Base-by-base conservation (phyloP, 2,329 filamentous ascomycete species). In the Chlorencoelia australis region DNA sequence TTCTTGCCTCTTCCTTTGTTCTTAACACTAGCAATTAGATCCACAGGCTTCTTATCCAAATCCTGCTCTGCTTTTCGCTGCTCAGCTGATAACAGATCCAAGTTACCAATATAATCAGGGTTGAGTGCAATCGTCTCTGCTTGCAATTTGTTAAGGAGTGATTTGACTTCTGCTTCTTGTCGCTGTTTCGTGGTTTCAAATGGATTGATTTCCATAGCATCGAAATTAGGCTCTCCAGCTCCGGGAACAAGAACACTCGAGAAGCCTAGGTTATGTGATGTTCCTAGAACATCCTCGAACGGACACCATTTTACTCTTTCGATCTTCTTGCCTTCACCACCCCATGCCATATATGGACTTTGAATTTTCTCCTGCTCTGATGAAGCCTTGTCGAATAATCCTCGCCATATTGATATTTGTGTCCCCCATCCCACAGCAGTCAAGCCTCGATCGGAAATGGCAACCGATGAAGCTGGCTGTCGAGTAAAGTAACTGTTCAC, bases 91-190 rank as follows among this genome's bases (percentile, higher is more conserved):
- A 83, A 74, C 39, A 87, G 67, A 57, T 98, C 88, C 20, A 98
- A 69, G 49, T 79, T 85, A 37, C 91, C 91, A 51, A 98, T 76
- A 56, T 87, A 93, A 60, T 91, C 82, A 49, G 91, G 89, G 56
- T 98, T 81, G 15, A 98, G 68, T 2, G 86, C 84, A 45, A 98
- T 98, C 86, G 96, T 98, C 56, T 94, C 89, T 3, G 91, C 89
- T 53, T 88, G 78, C 31, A 98, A 69, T 66, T 98, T 98, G 69
- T 93, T 94, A 51, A 98, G 75, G 46, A 98, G 69, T 9, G 74
- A 69, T 66, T 83, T 86, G 59, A 98, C 87, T 61, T 98, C 91
- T 33, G 73, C 72, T 62, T 98, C 91, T 60, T 93, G 88, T 52
- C 91, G 76, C 64, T 96, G 88, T 64, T 91, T 93, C 53, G 69